These are phyloP conservation scores for Aegilops speltoides DNA, from an alignment of 176 grass and related monocot species.

Conservation along the genomic window DNA sequence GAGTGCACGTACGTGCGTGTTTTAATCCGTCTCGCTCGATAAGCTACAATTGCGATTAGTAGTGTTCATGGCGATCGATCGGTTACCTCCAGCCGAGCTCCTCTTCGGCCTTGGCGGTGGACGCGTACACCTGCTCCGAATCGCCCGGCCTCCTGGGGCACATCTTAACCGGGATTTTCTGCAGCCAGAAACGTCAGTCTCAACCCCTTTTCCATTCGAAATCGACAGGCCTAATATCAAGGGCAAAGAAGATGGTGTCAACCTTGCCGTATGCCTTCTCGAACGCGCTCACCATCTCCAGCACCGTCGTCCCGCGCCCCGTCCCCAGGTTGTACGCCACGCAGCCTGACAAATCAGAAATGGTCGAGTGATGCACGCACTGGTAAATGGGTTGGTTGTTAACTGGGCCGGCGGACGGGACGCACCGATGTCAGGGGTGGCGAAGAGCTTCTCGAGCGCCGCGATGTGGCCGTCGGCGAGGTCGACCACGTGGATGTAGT, in stretches of 20 bases:
- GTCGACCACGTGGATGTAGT: slow-evolving; percentile 95
- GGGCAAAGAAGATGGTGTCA: not conserved
- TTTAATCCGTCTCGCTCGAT: not conserved
- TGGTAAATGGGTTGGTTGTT: not conserved
- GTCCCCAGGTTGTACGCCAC: slow-evolving; percentile 91
- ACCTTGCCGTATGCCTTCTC: slow-evolving; percentile 88
- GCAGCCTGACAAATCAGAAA: slow-evolving; percentile 46
- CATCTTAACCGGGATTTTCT: slow-evolving; percentile 77
- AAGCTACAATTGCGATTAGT: too few relatives aligned
- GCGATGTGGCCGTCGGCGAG: slow-evolving; percentile 90
- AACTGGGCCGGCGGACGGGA: not conserved
- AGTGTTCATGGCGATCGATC: not conserved
- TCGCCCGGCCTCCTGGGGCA: slow-evolving; percentile 82
- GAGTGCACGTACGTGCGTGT: not conserved
- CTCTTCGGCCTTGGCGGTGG: slow-evolving; percentile 61
- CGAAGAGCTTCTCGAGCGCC: slow-evolving; percentile 78
- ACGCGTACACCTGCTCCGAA: slow-evolving; percentile 78
- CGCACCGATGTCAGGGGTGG: slow-evolving; percentile 49
- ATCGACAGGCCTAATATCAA: not conserved
- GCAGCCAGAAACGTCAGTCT: slow-evolving; percentile 40
- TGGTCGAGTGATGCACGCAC: too few relatives aligned
- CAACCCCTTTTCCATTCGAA: not conserved
- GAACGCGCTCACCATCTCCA: slow-evolving; percentile 88
- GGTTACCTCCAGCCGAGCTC: slow-evolving; percentile 86
- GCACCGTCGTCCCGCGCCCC: slow-evolving; percentile 76